Conservation (phyloP, 768 basidiomycete genomes). For the Lentinula boryana region DNA sequence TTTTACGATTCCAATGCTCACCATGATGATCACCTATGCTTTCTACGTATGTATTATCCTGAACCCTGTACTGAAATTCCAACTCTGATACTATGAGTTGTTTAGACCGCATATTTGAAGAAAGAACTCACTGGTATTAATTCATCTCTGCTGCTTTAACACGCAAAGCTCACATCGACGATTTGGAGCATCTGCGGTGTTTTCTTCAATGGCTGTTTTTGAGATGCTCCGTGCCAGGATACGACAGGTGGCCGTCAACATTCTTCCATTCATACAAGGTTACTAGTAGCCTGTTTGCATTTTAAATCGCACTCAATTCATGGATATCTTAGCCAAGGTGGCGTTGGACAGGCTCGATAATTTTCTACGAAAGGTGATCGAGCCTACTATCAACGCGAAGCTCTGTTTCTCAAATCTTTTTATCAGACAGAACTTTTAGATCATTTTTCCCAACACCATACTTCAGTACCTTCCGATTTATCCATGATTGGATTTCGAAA, state of each 20-base stretch:
- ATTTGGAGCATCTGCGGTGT: slow-evolving; percentile 17
- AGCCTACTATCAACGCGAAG: too few relatives aligned
- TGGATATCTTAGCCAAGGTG: slow-evolving; percentile 31
- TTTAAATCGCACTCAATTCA: neutral
- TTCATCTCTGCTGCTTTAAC: neutral
- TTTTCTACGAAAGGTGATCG: slow-evolving; percentile 32
- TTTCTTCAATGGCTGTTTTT: slow-evolving; percentile 36
- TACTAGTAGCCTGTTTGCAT: neutral
- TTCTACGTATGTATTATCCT: slow-evolving; percentile 28
- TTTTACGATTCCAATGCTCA: slow-evolving; percentile 40
- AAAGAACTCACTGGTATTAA: slow-evolving; percentile 11
- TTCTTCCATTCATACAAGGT: slow-evolving; percentile 22
- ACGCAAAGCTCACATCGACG: neutral
- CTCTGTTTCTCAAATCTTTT: neutral
- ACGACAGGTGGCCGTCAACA: slow-evolving; percentile 19
- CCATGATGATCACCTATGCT: slow-evolving; percentile 41
- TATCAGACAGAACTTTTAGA: slow-evolving; percentile 28
- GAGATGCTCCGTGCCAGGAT: slow-evolving; percentile 37
- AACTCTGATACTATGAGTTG: neutral
- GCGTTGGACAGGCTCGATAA: slow-evolving; percentile 43
- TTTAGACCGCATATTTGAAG: slow-evolving; percentile 7
- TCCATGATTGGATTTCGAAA: slow-evolving; percentile 29
- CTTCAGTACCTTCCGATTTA: neutral
- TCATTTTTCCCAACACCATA: slow-evolving; percentile 11
- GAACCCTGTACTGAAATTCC: neutral